Conservation (phyloP, 2,329 filamentous ascomycete species). For the Stromatinia cepivora region DNA sequence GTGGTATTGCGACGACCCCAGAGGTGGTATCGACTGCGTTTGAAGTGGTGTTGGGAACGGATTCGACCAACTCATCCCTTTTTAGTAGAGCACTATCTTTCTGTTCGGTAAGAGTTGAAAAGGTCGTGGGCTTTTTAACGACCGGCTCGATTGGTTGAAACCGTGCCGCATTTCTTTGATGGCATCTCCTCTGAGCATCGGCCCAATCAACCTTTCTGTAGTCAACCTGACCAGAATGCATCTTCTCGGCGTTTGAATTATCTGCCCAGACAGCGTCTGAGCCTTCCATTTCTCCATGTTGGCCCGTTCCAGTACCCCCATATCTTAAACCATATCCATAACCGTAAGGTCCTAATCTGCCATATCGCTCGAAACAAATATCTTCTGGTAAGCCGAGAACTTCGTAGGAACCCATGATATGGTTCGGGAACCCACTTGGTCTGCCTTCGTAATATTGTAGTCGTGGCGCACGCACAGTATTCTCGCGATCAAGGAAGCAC, state of each 20-base stretch:
- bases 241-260: constrained; percentile 23
- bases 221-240: constrained; percentile 64
- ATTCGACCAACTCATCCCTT: constrained; percentile 5
- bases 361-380: constrained; percentile 91
- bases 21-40: constrained; percentile 21
- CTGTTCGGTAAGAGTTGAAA: constrained; percentile 15
- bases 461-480: constrained; percentile 65
- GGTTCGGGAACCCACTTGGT: constrained; percentile 79
- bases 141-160: constrained; percentile 48
- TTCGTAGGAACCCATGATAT: constrained; percentile 84
- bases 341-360: constrained; percentile 84
- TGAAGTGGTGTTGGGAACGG: background rate
- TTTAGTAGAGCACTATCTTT: constrained; percentile 25
- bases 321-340: constrained; percentile 77
- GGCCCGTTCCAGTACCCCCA: constrained; percentile 81
- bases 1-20: constrained; percentile 18
- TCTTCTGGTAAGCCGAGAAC: constrained; percentile 76
- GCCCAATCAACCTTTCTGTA: constrained; percentile 78
- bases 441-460: constrained; percentile 76
- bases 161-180: constrained; percentile 66
- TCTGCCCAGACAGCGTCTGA: constrained; percentile 76
- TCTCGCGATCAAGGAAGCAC: constrained; percentile 74
- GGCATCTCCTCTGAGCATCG: constrained; percentile 72
- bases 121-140: constrained; percentile 27
- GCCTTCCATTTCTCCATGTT: constrained; percentile 80